Percentiles rank a stretch among this genome's conserved stretches.
Conservation (phyloP, 2,329 filamentous ascomycete genomes). For the Claviceps sp. region DNA sequence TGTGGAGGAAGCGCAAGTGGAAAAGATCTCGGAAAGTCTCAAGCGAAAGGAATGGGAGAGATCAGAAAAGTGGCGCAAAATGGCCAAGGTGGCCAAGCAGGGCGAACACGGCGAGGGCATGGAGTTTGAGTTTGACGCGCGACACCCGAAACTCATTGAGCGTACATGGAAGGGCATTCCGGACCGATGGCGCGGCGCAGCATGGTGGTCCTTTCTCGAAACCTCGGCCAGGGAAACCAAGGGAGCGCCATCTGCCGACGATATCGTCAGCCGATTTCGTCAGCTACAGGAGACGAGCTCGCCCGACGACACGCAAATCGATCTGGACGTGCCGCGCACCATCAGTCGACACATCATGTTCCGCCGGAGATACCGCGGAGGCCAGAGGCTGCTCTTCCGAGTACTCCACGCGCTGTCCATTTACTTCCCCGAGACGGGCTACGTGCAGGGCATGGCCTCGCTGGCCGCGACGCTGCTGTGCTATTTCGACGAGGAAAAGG, state of each 20-base stretch:
- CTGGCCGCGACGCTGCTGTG: slow-evolving; percentile 84
- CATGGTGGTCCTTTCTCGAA: slow-evolving; percentile 87
- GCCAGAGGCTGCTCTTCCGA: slow-evolving; percentile 81
- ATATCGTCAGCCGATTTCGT: slow-evolving; percentile 60
- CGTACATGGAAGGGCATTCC: slow-evolving; percentile 97
- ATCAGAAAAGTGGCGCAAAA: slow-evolving; percentile 54
- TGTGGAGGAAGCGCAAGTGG: slow-evolving; percentile 39
- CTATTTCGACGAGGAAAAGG: slow-evolving; percentile 90
- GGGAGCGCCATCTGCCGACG: slow-evolving; percentile 49
- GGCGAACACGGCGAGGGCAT: slow-evolving; percentile 44
- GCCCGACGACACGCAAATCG: slow-evolving; percentile 90
- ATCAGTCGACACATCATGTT: slow-evolving; percentile 98
- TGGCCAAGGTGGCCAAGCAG: slow-evolving; percentile 44
- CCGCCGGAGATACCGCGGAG: slow-evolving; percentile 75
- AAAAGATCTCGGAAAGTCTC: slow-evolving; percentile 37
- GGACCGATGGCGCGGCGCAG: slow-evolving; percentile 82
- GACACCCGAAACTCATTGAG: slow-evolving; percentile 72
- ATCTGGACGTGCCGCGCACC: slow-evolving; percentile 88
- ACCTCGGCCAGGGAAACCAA: slow-evolving; percentile 56
- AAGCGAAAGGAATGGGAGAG: slow-evolving; percentile 51
- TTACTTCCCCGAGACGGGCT: slow-evolving; percentile 82
- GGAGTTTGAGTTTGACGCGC: slow-evolving; percentile 66
- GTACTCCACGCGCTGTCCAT: slow-evolving; percentile 85
- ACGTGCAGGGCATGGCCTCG: slow-evolving; percentile 96
- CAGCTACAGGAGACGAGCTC: slow-evolving; percentile 60